phyloP scores from a whole-genome alignment of 2,329 filamentous ascomycete genomes.

The Ceratocystis huliohia region DNA sequence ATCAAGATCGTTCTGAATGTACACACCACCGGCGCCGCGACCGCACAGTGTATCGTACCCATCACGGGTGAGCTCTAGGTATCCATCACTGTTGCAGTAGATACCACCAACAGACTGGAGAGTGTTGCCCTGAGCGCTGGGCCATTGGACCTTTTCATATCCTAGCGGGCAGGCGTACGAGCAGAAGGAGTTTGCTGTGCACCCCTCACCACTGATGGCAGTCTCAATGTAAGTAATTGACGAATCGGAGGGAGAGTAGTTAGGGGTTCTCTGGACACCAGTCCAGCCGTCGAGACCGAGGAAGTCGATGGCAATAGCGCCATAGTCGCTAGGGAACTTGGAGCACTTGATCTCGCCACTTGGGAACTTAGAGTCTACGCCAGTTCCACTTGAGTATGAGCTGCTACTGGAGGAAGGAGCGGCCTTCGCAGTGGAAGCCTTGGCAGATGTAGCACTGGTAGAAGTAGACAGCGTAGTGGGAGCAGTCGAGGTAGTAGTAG shows the following conservation, averaged over 20 bases:
- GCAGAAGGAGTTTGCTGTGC: constrained; percentile 58
- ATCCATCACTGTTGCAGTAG: constrained; percentile 59
- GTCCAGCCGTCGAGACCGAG: constrained; percentile 62
- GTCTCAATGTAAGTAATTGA: constrained; percentile 55
- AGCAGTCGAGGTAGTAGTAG: background rate
- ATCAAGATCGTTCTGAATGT: constrained; percentile 60
- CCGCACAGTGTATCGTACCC: constrained; percentile 61
- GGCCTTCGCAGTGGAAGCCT: background rate
- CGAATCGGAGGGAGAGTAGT: constrained; percentile 36
- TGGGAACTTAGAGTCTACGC: constrained; percentile 58
- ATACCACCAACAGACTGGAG: constrained; percentile 82
- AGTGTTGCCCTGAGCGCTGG: constrained; percentile 58
- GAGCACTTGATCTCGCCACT: constrained; percentile 59
- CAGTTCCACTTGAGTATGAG: constrained; percentile 31
- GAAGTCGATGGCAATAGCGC: constrained; percentile 58
- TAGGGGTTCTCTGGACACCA: constrained; percentile 56
- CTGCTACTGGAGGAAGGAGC: background rate
- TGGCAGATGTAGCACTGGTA: background rate
- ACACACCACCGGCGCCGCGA: constrained; percentile 54
- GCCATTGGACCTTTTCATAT: constrained; percentile 89
- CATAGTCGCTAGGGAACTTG: constrained; percentile 67
- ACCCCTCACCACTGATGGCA: constrained; percentile 44
- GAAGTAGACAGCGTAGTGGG: background rate
- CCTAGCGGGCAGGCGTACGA: constrained; percentile 88
- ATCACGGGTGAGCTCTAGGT: constrained; percentile 64